Percentiles rank a stretch among this genome's conserved stretches.
These are phyloP conservation scores for Skeletonema tropicum DNA, from an alignment of 108 stramenopile genomes.

Conservation along the genomic window DNA sequence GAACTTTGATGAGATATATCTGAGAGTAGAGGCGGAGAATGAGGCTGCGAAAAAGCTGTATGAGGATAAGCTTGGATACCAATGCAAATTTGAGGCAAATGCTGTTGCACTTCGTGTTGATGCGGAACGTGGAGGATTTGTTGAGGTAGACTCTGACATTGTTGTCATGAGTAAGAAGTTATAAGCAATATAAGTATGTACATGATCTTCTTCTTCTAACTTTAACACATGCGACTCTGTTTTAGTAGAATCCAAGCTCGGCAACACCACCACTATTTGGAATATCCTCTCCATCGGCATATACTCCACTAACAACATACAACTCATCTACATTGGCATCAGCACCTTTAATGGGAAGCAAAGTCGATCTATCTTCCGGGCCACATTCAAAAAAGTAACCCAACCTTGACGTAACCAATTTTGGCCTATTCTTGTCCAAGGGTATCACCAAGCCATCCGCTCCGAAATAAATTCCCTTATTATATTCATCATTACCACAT, in stretches of 20 bases:
- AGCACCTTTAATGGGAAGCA: conserved; percentile 48
- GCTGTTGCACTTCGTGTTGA: conserved; percentile 61
- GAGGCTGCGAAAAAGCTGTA: conserved; percentile 61
- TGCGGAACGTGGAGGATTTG: conserved; percentile 52
- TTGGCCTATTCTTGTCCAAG: conserved; percentile 35
- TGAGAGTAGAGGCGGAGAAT: conserved; percentile 70
- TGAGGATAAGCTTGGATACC: conserved; percentile 61
- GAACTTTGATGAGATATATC: conserved; percentile 49
- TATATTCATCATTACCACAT: conserved; percentile 65
- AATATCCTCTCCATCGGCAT: conserved; percentile 65
- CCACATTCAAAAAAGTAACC: conserved; percentile 74
- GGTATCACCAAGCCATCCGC: conserved; percentile 69
- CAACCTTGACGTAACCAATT: conserved; percentile 50
- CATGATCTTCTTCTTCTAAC: background rate
- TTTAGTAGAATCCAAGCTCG: conserved; percentile 42
- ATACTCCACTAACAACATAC: conserved; percentile 64
- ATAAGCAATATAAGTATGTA: conserved; percentile 3
- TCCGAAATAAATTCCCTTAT: conserved; percentile 69
- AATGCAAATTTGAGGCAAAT: conserved; percentile 11
- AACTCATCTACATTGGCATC: conserved; percentile 48
- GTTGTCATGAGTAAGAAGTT: conserved; percentile 55
- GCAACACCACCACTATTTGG: conserved; percentile 73
- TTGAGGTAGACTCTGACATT: conserved; percentile 55
- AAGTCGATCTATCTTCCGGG: conserved; percentile 44
- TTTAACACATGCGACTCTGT: background rate